Base-by-base conservation (phyloP, 148 eudicot species). In the Rhododendron ovatum region DNA sequence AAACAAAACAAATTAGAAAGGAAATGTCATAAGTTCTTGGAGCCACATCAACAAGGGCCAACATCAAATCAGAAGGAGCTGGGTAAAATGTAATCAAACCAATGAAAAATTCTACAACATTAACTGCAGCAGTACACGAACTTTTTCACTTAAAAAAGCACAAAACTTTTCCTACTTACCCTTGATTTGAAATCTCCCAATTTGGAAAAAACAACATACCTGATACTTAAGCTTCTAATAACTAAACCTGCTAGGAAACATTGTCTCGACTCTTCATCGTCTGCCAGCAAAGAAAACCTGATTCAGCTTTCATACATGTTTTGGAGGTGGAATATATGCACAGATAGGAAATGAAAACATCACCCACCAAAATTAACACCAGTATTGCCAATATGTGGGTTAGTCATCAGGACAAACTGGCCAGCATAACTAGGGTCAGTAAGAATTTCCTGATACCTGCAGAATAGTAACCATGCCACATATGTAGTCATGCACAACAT, bases 371-470 rank as follows among this genome's bases (percentile, higher is more conserved):
- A 91, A 92, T 97, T 97, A 82, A 95, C 91, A 83, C 99, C 99
- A 43, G 99, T 97, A 87, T 97, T 97, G 80, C 99, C 99, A 69
- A 97, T 97, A 86, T 97, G 98, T 26, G 99, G 99, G 85, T 93
- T 92, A 63, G 99, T 97, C 99, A 97, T 97, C 88, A 97, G 88
- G 77, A 95, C 99, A 93, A 97, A 97, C 87, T 97, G 99, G 84
- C 99, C 99, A 73, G 99, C 99, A 86, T 97, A 97, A 90, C 99
- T 97, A 74, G 99, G 99, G 89, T 97, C 99, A 30, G 99, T 97
- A 85, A 97, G 89, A 91, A 95, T 97, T 89, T 97, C 99, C 83
- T 97, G 99, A 89, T 97, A 97, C 89, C 99, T 95, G 91, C 71
- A 90, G 48, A 10, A 77, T 51, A 20, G 41, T 10, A 35, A 83